Evolutionary conservation across 2,329 filamentous ascomycete species (phyloP), one percentile per base, ranked within the genome.

Genomic region (Grosmannia huntii): DNA sequence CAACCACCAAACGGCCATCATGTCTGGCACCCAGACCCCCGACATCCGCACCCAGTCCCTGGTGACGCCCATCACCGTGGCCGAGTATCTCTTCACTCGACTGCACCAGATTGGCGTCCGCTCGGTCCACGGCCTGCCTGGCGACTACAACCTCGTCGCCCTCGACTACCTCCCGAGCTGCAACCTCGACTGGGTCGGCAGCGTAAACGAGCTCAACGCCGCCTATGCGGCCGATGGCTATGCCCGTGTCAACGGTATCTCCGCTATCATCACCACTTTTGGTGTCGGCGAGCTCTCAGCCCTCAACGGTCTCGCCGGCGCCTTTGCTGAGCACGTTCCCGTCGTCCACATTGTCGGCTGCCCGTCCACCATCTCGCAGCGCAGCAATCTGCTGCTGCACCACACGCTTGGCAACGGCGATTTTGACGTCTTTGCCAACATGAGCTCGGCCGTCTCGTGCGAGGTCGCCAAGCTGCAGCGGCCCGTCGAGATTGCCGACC

Each of bases 401-500:
- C 79, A 82, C 64, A 81, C 79, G 0, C 73, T 82, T n/a, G 76
- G 75, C 23, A 79, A 82, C 63, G 77, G 83, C 56, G 80, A 86
- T 28, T 68, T 64, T 51, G 61, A 65, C 61, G 87, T 90, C 57
- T 95, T 95, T 69, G 79, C 83, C 64, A 81, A 88, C 66, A 95
- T 95, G 86, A 87, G 78, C 68, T 75, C 79, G 53, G 71, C 82
- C 55, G 83, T 95, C 64, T 88, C 88, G 1, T 87, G 84, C 68
- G 82, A 83, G 25, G 77, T 87, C 46, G 83, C 86, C 57, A 84
- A 85, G 65, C 77, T 95, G 59, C 85, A 83, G 67, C 79, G 88
- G 62, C 82, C 86, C 1, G 71, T 77, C 60, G 85, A 88, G 63
- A 87, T 87, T 49, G 84, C 89, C 11, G 74, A 76, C 16, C 81